phyloP scores from a whole-genome alignment of 805 yeast species.

The Scheffersomyces spartinae region DNA sequence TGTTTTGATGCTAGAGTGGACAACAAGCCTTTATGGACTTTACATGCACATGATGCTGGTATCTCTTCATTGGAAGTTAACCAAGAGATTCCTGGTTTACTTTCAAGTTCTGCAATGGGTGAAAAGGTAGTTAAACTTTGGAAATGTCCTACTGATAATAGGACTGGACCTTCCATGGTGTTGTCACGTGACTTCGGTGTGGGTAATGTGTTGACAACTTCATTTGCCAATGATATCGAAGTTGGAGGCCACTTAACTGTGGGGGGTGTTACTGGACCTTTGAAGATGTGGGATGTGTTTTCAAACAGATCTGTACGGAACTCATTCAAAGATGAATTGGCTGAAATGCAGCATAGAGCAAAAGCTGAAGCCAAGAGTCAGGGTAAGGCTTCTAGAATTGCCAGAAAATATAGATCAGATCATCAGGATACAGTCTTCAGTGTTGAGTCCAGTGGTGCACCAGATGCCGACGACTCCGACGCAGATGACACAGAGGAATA shows the following conservation, averaged over 20 bases:
- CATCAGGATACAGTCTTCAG: too few relatives aligned
- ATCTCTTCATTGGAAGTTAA: slow-evolving; percentile 73
- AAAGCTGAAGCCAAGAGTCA: slow-evolving; percentile 39
- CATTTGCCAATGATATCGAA: slow-evolving; percentile 81
- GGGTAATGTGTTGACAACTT: slow-evolving; percentile 76
- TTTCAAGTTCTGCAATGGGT: slow-evolving; percentile 84
- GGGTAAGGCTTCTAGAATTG: slow-evolving; percentile 62
- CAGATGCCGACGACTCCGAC: too few relatives aligned
- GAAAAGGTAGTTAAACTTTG: slow-evolving; percentile 81
- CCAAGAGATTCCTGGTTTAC: slow-evolving; percentile 52
- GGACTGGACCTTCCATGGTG: slow-evolving; percentile 69
- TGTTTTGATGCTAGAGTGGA: slow-evolving; percentile 75
- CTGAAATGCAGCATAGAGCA: slow-evolving; percentile 42
- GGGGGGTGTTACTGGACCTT: slow-evolving; percentile 77
- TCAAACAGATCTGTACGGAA: slow-evolving; percentile 69
- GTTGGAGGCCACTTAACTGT: slow-evolving; percentile 73
- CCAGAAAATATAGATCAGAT: slow-evolving; percentile 69
- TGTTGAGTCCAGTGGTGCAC: too few relatives aligned
- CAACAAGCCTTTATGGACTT: slow-evolving; percentile 75
- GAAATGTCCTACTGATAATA: slow-evolving; percentile 45
- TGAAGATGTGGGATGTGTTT: slow-evolving; percentile 90
- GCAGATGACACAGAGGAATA: too few relatives aligned
- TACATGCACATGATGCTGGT: slow-evolving; percentile 95
- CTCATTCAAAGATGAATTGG: slow-evolving; percentile 51
- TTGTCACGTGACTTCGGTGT: slow-evolving; percentile 86